Base-by-base conservation (phyloP, 2,329 filamentous ascomycete genomes). In the Herpotrichia juniperi region DNA sequence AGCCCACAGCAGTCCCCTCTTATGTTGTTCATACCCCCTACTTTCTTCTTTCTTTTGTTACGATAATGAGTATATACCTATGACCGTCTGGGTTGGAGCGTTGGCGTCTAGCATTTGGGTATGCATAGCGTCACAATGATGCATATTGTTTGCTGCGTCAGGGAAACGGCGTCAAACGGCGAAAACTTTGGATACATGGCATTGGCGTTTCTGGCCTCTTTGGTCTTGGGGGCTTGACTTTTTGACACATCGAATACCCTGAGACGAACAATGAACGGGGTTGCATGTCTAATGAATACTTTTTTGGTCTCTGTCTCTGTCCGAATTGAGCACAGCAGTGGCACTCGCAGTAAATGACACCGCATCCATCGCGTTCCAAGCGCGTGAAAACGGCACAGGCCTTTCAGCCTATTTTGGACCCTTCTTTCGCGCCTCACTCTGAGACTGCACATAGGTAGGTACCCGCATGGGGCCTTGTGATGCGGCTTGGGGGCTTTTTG, bases 91-190 rank as follows among this genome's bases (percentile, higher is more conserved):
- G 54, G 58, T 57, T 28, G 28, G 52, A 50, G 48, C 54, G 30
- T 56, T 48, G 59, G 56, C 51, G 53, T 66, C 49, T 44, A 48
- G 54, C 47, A 50, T 62, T 58, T 56, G 50, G 48, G 40, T 46
- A 50, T 63, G 58, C 62, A 64, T 60, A 56, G 54, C 57, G 45
- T 54, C 53, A 48, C 53, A 43, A 39, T 50, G 26, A 32, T 43
- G 19, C 32, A 46, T 24, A 44, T 46, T 57, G 62, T 63, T 67
- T 66, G 59, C 56, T 65, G 53, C 53, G 46, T 61, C 58, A 57
- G 35, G 21, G 30, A 42, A 28, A 30, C 26, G 30, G 32, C 14
- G 25, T 19, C 14, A 32, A 32, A 30, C 21, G 40, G 28, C 30
- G 12, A 34, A 46, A 26, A 39, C 26, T 28, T 8, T 31, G 31